phyloP scores from a whole-genome alignment of 1,284 basidiomycete genomes.

The Taiwanofungus camphoratus region DNA sequence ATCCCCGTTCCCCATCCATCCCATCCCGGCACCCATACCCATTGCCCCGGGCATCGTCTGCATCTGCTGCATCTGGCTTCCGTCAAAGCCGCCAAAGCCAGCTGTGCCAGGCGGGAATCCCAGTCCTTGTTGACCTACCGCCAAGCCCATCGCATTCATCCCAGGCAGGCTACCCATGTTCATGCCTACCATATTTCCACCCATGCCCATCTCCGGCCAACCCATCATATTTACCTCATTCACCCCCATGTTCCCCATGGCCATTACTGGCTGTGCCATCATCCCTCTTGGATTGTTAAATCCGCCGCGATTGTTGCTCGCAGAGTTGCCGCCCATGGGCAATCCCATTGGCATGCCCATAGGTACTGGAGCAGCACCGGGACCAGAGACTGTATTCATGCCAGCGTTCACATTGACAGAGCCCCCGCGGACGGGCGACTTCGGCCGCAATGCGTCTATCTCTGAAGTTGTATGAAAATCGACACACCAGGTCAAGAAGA shows the following conservation, averaged over 20 bases:
- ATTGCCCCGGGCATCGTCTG: slow-evolving; percentile 11
- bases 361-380: slow-evolving; percentile 13
- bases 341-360: slow-evolving; percentile 22
- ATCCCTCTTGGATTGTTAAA: slow-evolving; percentile 34
- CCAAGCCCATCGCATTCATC: slow-evolving; percentile 27
- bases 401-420: slow-evolving; percentile 17
- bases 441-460: slow-evolving; percentile 83
- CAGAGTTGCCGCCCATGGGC: slow-evolving; percentile 14
- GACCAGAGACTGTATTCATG: slow-evolving; percentile 11
- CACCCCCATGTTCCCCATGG: slow-evolving; percentile 27
- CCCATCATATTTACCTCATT: slow-evolving; percentile 22
- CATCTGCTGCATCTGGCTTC: slow-evolving; percentile 11
- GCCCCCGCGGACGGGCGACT: slow-evolving; percentile 64
- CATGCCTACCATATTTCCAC: neutral
- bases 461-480: slow-evolving; percentile 34
- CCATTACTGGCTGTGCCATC: slow-evolving; percentile 43
- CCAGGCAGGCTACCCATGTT: slow-evolving; percentile 11
- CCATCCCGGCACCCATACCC: slow-evolving; percentile 26
- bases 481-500: slow-evolving; percentile 14
- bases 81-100: slow-evolving; percentile 9
- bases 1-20: slow-evolving; percentile 24
- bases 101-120: slow-evolving; percentile 5
- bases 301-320: slow-evolving; percentile 13
- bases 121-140: slow-evolving; percentile 15
- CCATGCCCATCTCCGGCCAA: slow-evolving; percentile 20